Conservation (phyloP, 139 green algal genomes). For the Coelastrella sp. region DNA sequence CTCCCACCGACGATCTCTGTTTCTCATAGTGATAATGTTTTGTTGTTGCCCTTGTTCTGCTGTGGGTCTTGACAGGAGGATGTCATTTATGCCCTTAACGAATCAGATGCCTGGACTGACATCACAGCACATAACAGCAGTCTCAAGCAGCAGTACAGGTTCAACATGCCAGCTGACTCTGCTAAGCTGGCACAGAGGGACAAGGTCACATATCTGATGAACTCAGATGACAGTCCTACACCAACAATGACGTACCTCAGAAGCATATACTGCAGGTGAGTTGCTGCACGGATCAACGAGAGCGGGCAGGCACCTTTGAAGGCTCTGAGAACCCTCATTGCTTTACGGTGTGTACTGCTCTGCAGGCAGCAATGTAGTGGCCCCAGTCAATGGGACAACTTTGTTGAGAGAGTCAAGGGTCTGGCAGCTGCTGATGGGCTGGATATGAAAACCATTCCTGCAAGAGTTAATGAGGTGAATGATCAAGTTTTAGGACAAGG, state of each 20-base stretch:
- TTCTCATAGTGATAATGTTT: no score
- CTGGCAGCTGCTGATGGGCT: conserved; percentile 41
- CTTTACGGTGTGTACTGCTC: background rate
- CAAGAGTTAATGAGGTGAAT: conserved; percentile 11
- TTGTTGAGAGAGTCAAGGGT: conserved; percentile 52
- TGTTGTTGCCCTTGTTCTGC: background rate
- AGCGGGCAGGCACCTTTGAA: background rate
- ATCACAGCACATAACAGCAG: conserved; percentile 27
- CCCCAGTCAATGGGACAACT: conserved; percentile 50
- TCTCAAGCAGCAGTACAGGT: background rate
- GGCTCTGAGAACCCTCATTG: no score
- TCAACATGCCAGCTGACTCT: background rate
- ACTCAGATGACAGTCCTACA: conserved; percentile 40
- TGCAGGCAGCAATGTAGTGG: conserved; percentile 55
- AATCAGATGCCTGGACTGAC: conserved; percentile 35
- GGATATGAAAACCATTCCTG: background rate
- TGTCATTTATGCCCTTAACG: conserved; percentile 47
- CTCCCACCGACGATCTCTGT: no score
- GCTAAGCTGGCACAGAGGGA: conserved; percentile 41
- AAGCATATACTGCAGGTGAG: background rate
- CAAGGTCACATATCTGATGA: conserved; percentile 73
- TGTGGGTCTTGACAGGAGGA: conserved; percentile 38
- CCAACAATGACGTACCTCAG: conserved; percentile 20
- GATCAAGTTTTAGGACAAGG: no score
- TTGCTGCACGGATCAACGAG: background rate